Evolutionary conservation across 495 filamentous ascomycete genomes (phyloP).

Genomic region (Penicillium angulare): DNA sequence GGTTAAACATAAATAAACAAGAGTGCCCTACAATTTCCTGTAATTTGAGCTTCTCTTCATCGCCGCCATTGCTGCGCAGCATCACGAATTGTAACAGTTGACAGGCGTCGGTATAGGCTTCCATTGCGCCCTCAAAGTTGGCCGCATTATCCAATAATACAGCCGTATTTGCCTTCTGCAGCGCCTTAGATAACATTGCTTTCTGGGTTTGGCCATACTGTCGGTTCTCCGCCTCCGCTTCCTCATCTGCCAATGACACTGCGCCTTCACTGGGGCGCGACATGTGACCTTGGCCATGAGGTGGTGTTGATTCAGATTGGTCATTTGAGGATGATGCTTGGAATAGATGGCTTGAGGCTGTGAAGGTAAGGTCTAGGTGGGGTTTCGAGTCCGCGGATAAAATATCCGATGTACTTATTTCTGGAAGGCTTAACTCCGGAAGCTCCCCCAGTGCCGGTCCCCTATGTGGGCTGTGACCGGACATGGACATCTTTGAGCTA

Average conservation of each 20-base stretch:
- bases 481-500: slow-evolving; percentile 56
- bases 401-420: slow-evolving; percentile 21
- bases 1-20: neutral
- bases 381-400: slow-evolving; percentile 16
- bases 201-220: slow-evolving; percentile 67
- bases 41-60: slow-evolving; percentile 79
- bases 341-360: slow-evolving; percentile 19
- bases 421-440: slow-evolving; percentile 21
- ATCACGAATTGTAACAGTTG: slow-evolving; percentile 83
- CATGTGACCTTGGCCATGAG: neutral
- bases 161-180: slow-evolving; percentile 93
- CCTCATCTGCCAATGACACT: slow-evolving; percentile 21
- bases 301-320: neutral
- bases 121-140: slow-evolving; percentile 88
- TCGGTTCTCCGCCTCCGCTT: slow-evolving; percentile 31
- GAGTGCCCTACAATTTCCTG: slow-evolving; percentile 76
- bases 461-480: slow-evolving; percentile 27
- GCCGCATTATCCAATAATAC: slow-evolving; percentile 93
- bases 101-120: slow-evolving; percentile 90
- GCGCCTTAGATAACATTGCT: slow-evolving; percentile 85
- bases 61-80: slow-evolving; percentile 71
- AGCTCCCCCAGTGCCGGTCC: slow-evolving; percentile 9
- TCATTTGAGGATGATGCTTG: slow-evolving; percentile 20
- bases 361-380: slow-evolving; percentile 27
- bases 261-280: slow-evolving; percentile 27